phyloP scores from a whole-genome alignment of 2,329 filamentous ascomycete genomes.

The Incumbomyces lentus region DNA sequence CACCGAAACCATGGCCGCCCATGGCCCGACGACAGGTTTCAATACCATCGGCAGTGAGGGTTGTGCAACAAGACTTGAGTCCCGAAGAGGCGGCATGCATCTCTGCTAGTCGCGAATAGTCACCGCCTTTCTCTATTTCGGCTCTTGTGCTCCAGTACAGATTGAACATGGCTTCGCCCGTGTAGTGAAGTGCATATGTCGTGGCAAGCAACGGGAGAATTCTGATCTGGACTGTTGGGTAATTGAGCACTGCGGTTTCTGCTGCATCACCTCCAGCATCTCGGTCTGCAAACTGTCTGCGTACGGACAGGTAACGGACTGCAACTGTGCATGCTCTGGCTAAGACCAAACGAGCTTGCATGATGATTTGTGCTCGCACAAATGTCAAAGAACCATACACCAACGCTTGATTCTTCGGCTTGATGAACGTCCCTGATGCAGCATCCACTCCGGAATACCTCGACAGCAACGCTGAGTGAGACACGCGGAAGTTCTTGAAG shows the following conservation, averaged over 20 bases:
- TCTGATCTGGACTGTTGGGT: conserved; percentile 45
- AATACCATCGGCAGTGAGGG: conserved; percentile 43
- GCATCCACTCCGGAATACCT: conserved; percentile 40
- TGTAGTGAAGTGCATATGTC: conserved; percentile 41
- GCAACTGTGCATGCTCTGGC: conserved; percentile 44
- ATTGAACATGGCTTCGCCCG: conserved; percentile 37
- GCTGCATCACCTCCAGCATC: conserved; percentile 30
- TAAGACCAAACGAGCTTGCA: conserved; percentile 41
- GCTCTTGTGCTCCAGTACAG: conserved; percentile 37
- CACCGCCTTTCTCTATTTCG: conserved; percentile 37
- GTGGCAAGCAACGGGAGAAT: conserved; percentile 45
- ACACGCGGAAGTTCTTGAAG: conserved; percentile 38
- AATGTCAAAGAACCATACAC: conserved; percentile 43
- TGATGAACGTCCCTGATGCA: conserved; percentile 35
- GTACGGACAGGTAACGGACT: conserved; percentile 40
- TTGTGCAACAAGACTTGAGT: conserved; percentile 44
- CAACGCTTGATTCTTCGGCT: conserved; percentile 38
- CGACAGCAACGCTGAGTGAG: conserved; percentile 40
- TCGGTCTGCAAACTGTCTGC: conserved; percentile 41
- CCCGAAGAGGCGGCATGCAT: conserved; percentile 46
- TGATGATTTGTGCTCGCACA: conserved; percentile 32
- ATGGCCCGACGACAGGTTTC: conserved; percentile 44
- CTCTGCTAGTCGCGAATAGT: conserved; percentile 40
- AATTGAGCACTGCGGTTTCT: conserved; percentile 42
- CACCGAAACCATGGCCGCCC: conserved; percentile 46